phyloP scores from a whole-genome alignment of 2,329 filamentous ascomycete genomes.

The Verticillium alfalfae region DNA sequence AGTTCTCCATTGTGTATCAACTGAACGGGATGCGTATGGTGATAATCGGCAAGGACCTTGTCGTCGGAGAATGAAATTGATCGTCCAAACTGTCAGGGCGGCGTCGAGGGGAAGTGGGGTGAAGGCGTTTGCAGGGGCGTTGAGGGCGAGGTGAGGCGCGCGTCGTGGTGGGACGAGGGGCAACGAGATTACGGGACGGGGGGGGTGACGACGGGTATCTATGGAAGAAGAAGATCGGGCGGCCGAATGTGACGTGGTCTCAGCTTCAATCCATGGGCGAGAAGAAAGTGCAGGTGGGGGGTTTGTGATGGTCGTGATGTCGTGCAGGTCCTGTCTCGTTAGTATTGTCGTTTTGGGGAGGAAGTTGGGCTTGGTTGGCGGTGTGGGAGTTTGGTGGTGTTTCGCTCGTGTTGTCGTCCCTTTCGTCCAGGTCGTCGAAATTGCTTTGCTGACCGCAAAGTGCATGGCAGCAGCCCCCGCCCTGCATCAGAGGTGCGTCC shows the following conservation, averaged over 20 bases:
- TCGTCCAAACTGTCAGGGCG: not conserved
- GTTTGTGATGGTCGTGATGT: not conserved
- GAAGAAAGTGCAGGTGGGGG: not conserved
- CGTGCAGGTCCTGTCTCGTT: not conserved
- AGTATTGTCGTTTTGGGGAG: not conserved
- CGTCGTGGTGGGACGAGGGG: not conserved
- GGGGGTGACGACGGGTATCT: not conserved
- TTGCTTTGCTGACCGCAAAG: not conserved
- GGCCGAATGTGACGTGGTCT: not conserved
- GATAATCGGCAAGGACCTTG: not conserved
- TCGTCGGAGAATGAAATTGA: not conserved
- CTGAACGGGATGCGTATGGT: not conserved
- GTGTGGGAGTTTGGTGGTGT: not conserved
- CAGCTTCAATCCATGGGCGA: not conserved
- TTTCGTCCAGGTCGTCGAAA: not conserved
- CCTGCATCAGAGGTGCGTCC: not conserved
- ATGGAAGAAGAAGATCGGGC: not conserved
- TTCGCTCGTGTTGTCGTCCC: not conserved
- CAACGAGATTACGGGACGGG: not conserved
- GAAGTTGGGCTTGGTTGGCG: not conserved
- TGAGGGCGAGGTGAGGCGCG: not conserved
- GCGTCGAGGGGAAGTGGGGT: not conserved
- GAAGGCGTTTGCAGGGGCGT: slow-evolving; percentile 1
- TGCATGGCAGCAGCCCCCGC: not conserved
- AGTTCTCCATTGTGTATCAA: slow-evolving; percentile 71